Percentiles rank a stretch among this genome's conserved stretches.
Evolutionary conservation across 1,284 basidiomycete species (phyloP).

Genomic region (Ganoderma resinaceum): DNA sequence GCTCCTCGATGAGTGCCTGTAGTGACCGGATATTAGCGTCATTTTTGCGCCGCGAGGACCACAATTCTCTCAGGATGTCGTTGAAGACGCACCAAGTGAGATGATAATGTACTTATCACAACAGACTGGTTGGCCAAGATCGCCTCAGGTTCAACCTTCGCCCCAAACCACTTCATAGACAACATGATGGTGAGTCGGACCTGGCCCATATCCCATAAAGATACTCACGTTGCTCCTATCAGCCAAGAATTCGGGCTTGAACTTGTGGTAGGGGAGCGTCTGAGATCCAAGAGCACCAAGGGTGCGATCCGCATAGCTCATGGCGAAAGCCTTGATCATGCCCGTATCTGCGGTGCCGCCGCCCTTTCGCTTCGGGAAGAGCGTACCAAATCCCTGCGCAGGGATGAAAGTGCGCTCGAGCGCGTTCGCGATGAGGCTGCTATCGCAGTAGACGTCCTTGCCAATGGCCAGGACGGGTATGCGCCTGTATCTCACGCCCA

Average conservation of each 20-base stretch:
- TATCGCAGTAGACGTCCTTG: conserved; percentile 60
- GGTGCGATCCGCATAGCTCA: conserved; percentile 50
- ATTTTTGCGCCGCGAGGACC: not conserved
- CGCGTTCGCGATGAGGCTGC: conserved; percentile 52
- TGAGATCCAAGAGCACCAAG: conserved; percentile 49
- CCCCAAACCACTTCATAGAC: conserved; percentile 34
- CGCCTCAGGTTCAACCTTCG: conserved; percentile 44
- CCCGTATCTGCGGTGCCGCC: conserved; percentile 51
- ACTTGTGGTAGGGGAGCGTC: conserved; percentile 54
- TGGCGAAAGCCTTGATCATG: conserved; percentile 53
- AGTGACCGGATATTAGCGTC: not conserved
- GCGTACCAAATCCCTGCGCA: conserved; percentile 51
- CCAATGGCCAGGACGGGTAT: conserved; percentile 63
- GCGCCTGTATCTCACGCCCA: conserved; percentile 58
- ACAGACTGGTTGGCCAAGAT: conserved; percentile 43
- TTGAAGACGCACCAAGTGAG: conserved; percentile 46
- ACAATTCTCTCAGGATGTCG: conserved; percentile 6
- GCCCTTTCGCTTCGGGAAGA: conserved; percentile 53
- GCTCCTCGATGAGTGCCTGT: conserved; percentile 57
- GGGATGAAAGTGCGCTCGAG: conserved; percentile 58
- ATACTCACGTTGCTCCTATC: conserved; percentile 52
- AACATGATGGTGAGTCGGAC: not conserved
- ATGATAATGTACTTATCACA: conserved; percentile 44
- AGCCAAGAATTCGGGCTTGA: conserved; percentile 56
- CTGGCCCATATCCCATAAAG: not conserved